Base-by-base conservation (phyloP, 805 yeast species). In the Teunomyces atbi region DNA sequence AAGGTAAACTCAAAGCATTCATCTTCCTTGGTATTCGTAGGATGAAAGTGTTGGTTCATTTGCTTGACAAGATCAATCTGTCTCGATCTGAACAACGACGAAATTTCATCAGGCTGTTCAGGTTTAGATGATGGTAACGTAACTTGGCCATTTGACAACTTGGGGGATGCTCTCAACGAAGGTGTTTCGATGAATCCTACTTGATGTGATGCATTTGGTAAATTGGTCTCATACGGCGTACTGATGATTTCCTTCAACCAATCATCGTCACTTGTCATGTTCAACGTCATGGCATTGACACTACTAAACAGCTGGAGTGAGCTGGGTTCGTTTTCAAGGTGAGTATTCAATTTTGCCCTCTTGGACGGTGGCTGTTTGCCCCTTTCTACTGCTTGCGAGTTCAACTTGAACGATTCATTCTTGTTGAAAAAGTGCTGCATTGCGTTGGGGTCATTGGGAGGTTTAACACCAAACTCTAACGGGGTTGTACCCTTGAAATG, bases 191-290 rank as follows among this genome's bases (percentile, higher is more conserved):
- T 61, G 48, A 85, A 83, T 0, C 90, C 90, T 45, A 84, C 77
- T 45, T 78, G 78, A 50, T 83, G 81, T 49, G 73, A 74, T 32
- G 68, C 76, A 29, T 56, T 63, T 41, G 71, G 83, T 46, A 84
- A 78, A 45, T 80, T 77, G 27, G 77, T 73, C 40, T 83, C 86
- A 51, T 78, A 75, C 5, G 89, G 87, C 1, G 87, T 79, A 45
- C 74, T 81, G 42, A 86, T 79, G 54, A 86, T 84, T 51, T 84
- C 89, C 27, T 81, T 75, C 12, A 86, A 66, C 91, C 92, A 84
- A 48, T 81, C 84, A 23, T 77, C 79, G 7, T 68, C 63, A 44
- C 45, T 56, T 19, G 46, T 45, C 43, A 42, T 42, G 13, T 43
- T 46, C 20, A 46, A 12, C 2, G 42, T 26, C 19, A 46, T 46